Conservation (phyloP, 192 early-diverging fungal genomes). For the Bifiguratus adelaidae region DNA sequence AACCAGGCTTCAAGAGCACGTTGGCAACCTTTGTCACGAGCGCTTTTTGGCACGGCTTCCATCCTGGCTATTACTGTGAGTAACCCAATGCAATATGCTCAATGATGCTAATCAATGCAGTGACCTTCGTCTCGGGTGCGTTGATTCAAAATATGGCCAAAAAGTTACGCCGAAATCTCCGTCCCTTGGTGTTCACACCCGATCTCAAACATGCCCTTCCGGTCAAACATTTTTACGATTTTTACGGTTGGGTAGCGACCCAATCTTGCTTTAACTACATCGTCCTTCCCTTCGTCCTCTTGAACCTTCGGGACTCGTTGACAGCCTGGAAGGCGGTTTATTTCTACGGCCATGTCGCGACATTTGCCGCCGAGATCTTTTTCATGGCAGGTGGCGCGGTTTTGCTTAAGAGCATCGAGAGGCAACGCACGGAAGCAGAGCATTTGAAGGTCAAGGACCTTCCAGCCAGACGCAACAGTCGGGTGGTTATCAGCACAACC, state of each 20-base stretch:
- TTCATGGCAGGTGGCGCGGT: not conserved
- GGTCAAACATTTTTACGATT: conserved; percentile 52
- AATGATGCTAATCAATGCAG: conserved; percentile 8
- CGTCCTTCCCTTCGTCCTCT: conserved; percentile 58
- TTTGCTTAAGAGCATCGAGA: not conserved
- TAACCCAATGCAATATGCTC: conserved; percentile 8
- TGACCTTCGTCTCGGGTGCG: conserved; percentile 53
- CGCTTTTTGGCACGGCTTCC: conserved; percentile 96
- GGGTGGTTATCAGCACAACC: conserved; percentile 3
- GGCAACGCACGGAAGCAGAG: conserved; percentile 1
- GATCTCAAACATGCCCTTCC: conserved; percentile 13
- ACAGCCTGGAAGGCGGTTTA: conserved; percentile 49
- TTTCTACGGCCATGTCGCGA: conserved; percentile 47
- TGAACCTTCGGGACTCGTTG: conserved; percentile 40
- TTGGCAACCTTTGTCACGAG: conserved; percentile 71
- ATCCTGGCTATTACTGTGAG: conserved; percentile 72
- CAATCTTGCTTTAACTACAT: conserved; percentile 57
- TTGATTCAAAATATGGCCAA: conserved; percentile 32
- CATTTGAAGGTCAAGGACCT: conserved; percentile 1
- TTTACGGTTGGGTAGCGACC: conserved; percentile 56
- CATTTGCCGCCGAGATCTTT: conserved; percentile 21
- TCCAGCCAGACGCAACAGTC: not conserved
- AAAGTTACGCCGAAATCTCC: conserved; percentile 46
- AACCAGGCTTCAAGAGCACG: conserved; percentile 47
- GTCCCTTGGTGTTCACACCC: conserved; percentile 42